Base-by-base conservation (phyloP, 768 basidiomycete genomes). In the Naganishia kalamii region DNA sequence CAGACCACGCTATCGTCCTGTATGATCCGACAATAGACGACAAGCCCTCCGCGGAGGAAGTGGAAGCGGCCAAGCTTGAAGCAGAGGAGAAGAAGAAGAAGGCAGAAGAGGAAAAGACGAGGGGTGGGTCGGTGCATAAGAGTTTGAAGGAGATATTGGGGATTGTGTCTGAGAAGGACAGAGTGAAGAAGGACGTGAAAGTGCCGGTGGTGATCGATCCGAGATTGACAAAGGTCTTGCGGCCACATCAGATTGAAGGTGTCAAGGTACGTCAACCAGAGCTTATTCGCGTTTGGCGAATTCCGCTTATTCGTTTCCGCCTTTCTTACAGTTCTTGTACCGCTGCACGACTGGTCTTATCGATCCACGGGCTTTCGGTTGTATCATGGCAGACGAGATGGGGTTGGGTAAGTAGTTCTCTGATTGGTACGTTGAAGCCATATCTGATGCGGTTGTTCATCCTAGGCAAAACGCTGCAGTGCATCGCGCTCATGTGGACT, bases 351-450 rank as follows among this genome's bases (percentile, higher is more conserved):
- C 92, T 0, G 96, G 93, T 0, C 88, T 93, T 86, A 78, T 93
- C 63, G 89, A 88, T 40, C 87, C 90, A 48, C 89, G 91, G 71
- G 91, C 94, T 67, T 81, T 79, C 65, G 83, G 82, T 64, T 98
- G 94, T 74, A 99, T 99, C 77, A 97, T 99, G 94, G 94, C 94
- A 0, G 94, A 99, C 73, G 94, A 94, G 79, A 99, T 99, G 94
- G 94, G 94, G 72, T 85, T 98, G 15, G 94, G 81, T 71, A 69
- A 72, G 79, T 65, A 15, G 1, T 19, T 29, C 1, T n/a, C 17
- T 47, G 29, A 23, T 7, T 19, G 12, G 37, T 21, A n/a, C 17
- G 23, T 11, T 2, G 1, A 4, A 15, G 17, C 17, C 32, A 37
- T 50, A 7, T 19, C 33, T 23, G 12, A 32, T 17, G 19, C 17